Conservation (phyloP, 139 green algal genomes). For the Desmodesmus armatus region DNA sequence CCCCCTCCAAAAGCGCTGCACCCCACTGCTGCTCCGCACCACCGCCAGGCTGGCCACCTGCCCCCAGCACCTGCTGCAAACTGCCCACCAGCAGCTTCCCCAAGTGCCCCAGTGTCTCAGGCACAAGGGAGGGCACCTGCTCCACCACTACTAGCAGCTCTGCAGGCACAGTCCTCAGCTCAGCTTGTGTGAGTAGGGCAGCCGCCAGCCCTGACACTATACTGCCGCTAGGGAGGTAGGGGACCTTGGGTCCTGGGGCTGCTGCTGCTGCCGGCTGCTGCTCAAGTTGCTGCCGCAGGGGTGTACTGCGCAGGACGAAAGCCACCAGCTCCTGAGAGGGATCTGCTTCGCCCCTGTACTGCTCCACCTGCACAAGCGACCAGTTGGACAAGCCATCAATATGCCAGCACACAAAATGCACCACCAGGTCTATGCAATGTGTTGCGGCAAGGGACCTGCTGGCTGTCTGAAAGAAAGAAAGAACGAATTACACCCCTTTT, state of each 20-base stretch:
- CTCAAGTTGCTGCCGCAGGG: background rate
- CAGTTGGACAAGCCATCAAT: background rate
- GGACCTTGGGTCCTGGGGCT: background rate
- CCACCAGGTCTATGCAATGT: background rate
- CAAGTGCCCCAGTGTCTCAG: constrained; percentile 21
- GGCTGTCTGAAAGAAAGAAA: too few species aligned
- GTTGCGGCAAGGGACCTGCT: too few species aligned
- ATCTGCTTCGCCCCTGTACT: constrained; percentile 45
- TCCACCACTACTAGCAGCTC: constrained; percentile 56
- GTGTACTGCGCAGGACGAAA: constrained; percentile 38
- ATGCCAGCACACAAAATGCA: too few species aligned
- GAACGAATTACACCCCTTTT: too few species aligned
- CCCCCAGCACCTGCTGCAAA: background rate
- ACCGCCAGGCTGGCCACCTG: background rate
- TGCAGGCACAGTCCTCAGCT: constrained; percentile 25
- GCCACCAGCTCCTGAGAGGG: constrained; percentile 50
- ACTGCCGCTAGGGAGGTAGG: constrained; percentile 55
- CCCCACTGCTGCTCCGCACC: background rate
- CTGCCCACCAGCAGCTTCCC: background rate
- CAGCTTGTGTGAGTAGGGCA: constrained; percentile 51
- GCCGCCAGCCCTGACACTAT: constrained; percentile 55
- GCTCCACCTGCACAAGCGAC: constrained; percentile 12
- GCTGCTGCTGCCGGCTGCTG: background rate
- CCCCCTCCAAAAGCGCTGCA: background rate
- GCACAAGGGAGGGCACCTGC: constrained; percentile 37